phyloP scores from a whole-genome alignment of 139 green algal genomes.

The Parachlorella kessleri region DNA sequence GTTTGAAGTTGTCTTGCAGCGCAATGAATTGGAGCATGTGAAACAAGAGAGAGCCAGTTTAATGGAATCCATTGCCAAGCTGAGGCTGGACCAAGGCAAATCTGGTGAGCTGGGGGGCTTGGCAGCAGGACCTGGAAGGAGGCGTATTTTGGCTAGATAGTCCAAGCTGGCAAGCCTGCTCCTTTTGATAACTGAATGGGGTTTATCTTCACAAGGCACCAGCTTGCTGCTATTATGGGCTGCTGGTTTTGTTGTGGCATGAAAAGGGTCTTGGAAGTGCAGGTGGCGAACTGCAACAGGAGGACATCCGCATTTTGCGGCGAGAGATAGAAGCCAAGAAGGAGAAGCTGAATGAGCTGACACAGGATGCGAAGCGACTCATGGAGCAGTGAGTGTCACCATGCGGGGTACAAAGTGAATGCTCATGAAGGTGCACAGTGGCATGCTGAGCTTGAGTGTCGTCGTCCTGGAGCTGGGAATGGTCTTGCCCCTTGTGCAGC shows the following conservation, averaged over 20 bases:
- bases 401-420: too few relatives aligned
- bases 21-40: slow-evolving; percentile 25
- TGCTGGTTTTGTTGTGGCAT: too few relatives aligned
- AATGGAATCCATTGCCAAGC: slow-evolving; percentile 70
- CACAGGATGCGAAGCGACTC: slow-evolving; percentile 30
- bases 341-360: slow-evolving; percentile 83
- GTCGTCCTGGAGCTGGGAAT: too few relatives aligned
- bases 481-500: too few relatives aligned
- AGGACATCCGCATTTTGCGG: slow-evolving; percentile 73
- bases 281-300: slow-evolving; percentile 77
- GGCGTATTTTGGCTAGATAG: too few relatives aligned
- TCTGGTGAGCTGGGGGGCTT: slow-evolving; percentile 28
- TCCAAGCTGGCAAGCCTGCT: too few relatives aligned
- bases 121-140: too few relatives aligned
- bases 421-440: too few relatives aligned
- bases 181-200: too few relatives aligned
- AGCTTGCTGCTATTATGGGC: too few relatives aligned
- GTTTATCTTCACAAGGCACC: too few relatives aligned
- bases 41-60: slow-evolving; percentile 54
- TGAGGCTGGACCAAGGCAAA: slow-evolving; percentile 60
- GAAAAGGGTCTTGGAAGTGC: background rate
- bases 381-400: slow-evolving; percentile 33
- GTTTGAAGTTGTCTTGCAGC: slow-evolving; percentile 33
- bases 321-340: slow-evolving; percentile 82
- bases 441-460: too few relatives aligned